Evolutionary conservation across 768 basidiomycete species (phyloP).

Genomic region (Termitomyces sp.): DNA sequence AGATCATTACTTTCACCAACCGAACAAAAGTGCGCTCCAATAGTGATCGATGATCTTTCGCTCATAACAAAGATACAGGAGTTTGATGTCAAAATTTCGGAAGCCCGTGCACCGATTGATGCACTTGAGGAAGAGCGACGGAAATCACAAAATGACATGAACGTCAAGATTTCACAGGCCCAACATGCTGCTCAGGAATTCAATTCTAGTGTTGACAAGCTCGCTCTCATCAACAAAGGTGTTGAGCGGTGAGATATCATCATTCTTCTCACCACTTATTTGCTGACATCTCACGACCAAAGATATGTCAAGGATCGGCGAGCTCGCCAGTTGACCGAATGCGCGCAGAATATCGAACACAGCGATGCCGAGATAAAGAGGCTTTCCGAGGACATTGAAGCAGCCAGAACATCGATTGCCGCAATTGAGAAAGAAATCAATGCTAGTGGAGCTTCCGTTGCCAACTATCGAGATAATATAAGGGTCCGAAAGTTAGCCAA

Average conservation of each 20-base stretch:
- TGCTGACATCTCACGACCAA: conserved; percentile 1
- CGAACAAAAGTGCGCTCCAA: conserved; percentile 46
- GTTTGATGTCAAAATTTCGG: conserved; percentile 55
- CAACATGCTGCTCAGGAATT: conserved; percentile 61
- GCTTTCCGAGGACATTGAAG: conserved; percentile 34
- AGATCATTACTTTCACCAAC: conserved; percentile 40
- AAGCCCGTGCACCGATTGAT: conserved; percentile 64
- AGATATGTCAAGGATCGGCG: conserved; percentile 78
- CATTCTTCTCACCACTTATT: not conserved
- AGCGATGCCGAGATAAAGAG: conserved; percentile 36
- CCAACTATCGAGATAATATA: conserved; percentile 81
- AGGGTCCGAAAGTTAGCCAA: conserved; percentile 65
- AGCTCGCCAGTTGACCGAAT: conserved; percentile 57
- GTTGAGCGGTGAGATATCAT: conserved; percentile 55
- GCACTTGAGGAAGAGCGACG: conserved; percentile 55
- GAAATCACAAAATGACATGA: conserved; percentile 46
- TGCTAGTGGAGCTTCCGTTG: conserved; percentile 64
- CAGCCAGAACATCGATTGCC: conserved; percentile 40
- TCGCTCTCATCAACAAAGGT: conserved; percentile 55
- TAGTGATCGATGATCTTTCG: not conserved
- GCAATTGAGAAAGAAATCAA: conserved; percentile 76
- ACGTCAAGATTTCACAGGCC: conserved; percentile 45
- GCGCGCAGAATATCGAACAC: conserved; percentile 48
- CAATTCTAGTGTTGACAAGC: conserved; percentile 59
- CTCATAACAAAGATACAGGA: conserved; percentile 39